Base-by-base conservation (phyloP, 805 yeast species). In the Myxozyma geophila region DNA sequence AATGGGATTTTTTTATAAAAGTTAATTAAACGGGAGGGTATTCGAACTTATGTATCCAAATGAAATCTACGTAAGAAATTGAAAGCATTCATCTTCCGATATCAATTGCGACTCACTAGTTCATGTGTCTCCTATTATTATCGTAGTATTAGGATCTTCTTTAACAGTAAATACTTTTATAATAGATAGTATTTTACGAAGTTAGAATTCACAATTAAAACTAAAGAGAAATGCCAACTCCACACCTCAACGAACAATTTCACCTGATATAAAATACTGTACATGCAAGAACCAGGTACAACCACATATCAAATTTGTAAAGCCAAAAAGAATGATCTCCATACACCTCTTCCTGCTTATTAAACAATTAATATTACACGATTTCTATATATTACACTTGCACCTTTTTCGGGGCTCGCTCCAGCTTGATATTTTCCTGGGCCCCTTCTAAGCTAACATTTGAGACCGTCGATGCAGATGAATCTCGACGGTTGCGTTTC, bases 381-480 rank as follows among this genome's bases (percentile, higher is more conserved):
- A 39, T 2, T 13, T 43, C 47, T 43, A 43, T 43, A 7, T 8
- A n/a, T 43, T 6, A 7, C 47, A 43, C 21, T n/a, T n/a, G 47
- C 47, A n/a, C 47, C 19, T 12, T n/a, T 2, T 43, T 17, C 21
- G n/a, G 47, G 10, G 19, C 10, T 13, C 10, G 33, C 12, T 36
- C 55, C 5, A 6, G 2, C 39, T 40, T 52, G 13, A 19, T n/a
- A 2, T 12, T 46, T 7, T 39, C 48, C 21, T 35, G 41, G 2
- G 51, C 35, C 44, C 58, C 43, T 5, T 52, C 56, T 8, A 35
- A 9, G 37, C 56, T 52, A 17, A 36, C 41, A 33, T 58, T 72
- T 7, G 78, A 71, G n/a, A 71, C 71, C 7, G 78, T 77, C 2
- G 78, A 74, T 9, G 78, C 75, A 55, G 74, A 70, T 39, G 77